Conservation (phyloP, 2,329 filamentous ascomycete species). For the Geosmithia morbida region DNA sequence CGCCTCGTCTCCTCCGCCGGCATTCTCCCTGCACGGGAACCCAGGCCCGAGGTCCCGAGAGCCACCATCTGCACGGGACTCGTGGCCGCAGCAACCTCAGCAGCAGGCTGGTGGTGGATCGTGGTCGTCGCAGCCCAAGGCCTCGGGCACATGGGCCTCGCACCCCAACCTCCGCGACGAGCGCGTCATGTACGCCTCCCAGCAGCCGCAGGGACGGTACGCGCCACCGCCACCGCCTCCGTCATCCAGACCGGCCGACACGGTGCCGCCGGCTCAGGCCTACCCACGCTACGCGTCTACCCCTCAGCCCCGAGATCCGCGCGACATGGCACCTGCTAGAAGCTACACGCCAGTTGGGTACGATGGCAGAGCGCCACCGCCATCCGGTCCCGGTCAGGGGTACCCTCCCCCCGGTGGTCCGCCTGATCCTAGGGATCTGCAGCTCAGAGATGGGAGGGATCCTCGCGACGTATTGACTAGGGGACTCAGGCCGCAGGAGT, state of each 20-base stretch:
- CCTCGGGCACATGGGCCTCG: slow-evolving; percentile 5
- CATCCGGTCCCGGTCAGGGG: slow-evolving; percentile 3
- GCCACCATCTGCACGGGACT: slow-evolving; percentile 6
- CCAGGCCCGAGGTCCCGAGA: slow-evolving; percentile 21
- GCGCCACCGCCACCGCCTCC: slow-evolving; percentile 11
- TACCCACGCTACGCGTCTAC: slow-evolving; percentile 30
- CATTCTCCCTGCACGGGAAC: slow-evolving; percentile 33
- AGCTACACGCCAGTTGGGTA: slow-evolving; percentile 31
- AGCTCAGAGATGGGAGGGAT: slow-evolving; percentile 11
- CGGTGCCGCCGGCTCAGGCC: slow-evolving; percentile 19
- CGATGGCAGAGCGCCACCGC: slow-evolving; percentile 22
- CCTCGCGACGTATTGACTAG: slow-evolving; percentile 5
- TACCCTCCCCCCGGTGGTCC: background rate
- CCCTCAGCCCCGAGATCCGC: slow-evolving; percentile 22
- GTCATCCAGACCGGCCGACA: slow-evolving; percentile 13
- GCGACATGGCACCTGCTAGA: slow-evolving; percentile 21
- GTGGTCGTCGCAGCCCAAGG: background rate
- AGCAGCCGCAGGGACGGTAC: slow-evolving; percentile 20
- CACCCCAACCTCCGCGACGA: slow-evolving; percentile 20
- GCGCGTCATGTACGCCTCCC: slow-evolving; percentile 18
- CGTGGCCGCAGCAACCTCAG: slow-evolving; percentile 9
- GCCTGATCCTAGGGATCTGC: slow-evolving; percentile 9
- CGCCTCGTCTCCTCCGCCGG: slow-evolving; percentile 37
- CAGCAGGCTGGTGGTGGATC: slow-evolving; percentile 4
- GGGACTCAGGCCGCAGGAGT: slow-evolving; percentile 26